These are phyloP conservation scores for Fusarium denticulatum DNA, from an alignment of 2,329 filamentous ascomycete genomes.

Conservation along the genomic window DNA sequence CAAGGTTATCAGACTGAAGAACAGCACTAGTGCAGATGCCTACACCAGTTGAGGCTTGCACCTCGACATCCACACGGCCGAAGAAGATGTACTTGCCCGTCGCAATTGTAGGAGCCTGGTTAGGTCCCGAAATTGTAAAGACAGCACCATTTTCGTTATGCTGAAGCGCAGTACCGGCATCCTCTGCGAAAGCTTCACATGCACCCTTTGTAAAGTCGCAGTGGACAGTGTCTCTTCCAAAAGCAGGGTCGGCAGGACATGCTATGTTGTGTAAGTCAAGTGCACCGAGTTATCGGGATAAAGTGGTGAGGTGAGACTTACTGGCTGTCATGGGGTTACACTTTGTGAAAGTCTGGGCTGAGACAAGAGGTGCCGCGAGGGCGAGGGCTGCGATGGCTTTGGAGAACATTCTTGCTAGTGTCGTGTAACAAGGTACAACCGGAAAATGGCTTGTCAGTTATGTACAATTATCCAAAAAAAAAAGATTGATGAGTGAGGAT, in stretches of 20 bases:
- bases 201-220: constrained; percentile 73
- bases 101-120: constrained; percentile 70
- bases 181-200: constrained; percentile 51
- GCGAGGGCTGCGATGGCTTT: constrained; percentile 29
- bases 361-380: constrained; percentile 32
- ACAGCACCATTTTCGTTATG: constrained; percentile 46
- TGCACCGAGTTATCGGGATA: not conserved
- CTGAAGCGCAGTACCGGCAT: constrained; percentile 39
- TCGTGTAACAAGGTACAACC: constrained; percentile 11
- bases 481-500: not conserved
- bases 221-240: constrained; percentile 66
- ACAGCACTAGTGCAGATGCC: constrained; percentile 83
- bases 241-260: constrained; percentile 73
- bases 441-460: not conserved
- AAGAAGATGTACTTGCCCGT: constrained; percentile 87
- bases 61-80: constrained; percentile 74
- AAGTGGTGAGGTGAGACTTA: not conserved
- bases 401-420: constrained; percentile 27
- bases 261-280: constrained; percentile 26
- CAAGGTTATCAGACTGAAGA: constrained; percentile 78
- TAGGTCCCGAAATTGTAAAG: constrained; percentile 66
- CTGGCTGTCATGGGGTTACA: constrained; percentile 34
- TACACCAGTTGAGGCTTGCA: constrained; percentile 76
- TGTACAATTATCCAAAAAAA: not conserved
- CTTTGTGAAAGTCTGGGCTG: constrained; percentile 35